phyloP scores from a whole-genome alignment of 495 filamentous ascomycete genomes.

The Aspergillus avenaceus region DNA sequence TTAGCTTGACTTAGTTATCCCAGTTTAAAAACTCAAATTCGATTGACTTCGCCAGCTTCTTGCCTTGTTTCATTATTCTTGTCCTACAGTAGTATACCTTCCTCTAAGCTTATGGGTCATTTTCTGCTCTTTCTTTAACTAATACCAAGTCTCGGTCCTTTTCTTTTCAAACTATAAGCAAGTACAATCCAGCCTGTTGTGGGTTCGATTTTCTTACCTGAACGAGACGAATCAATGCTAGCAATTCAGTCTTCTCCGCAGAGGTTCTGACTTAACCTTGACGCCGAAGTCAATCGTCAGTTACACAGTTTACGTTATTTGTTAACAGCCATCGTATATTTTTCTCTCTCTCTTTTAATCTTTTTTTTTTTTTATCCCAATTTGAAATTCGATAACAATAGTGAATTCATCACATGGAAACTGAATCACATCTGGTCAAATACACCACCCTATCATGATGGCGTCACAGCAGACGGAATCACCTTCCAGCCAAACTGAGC shows the following conservation, averaged over 20 bases:
- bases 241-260: neutral
- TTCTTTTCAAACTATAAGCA: neutral
- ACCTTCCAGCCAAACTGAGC: slow-evolving; percentile 5
- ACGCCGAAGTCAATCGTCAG: neutral
- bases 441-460: slow-evolving; percentile 6
- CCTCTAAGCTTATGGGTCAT: no score
- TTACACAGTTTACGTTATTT: neutral
- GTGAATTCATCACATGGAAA: neutral
- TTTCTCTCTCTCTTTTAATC: no score
- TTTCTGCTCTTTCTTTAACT: no score
- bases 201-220: no score
- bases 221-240: neutral
- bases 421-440: neutral
- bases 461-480: neutral
- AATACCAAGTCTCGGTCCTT: neutral
- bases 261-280: neutral
- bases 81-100: no score
- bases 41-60: no score
- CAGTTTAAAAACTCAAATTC: no score
- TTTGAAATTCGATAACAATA: neutral
- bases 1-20: no score
- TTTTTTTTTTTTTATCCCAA: no score
- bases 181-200: neutral
- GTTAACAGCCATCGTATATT: neutral
- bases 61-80: no score